Conservation (phyloP, 257 asterid species). For the Primulina tabacum region DNA sequence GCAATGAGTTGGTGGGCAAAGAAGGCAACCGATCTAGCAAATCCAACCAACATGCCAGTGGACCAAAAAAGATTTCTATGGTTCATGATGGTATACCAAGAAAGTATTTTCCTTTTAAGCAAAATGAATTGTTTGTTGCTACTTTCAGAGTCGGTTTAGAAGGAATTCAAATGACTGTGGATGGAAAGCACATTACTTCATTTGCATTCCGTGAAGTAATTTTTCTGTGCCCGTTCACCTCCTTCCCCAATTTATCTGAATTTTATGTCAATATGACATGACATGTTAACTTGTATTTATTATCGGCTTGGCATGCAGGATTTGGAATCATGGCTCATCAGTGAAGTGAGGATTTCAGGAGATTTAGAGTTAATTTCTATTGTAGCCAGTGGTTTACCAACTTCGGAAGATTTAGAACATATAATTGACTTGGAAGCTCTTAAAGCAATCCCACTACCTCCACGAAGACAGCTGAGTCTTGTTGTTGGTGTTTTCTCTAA, state of each 20-base stretch:
- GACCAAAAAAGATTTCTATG: slow-evolving; percentile 42
- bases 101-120: slow-evolving; percentile 87
- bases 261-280: slow-evolving; percentile 5
- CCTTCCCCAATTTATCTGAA: neutral
- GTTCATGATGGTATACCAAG: slow-evolving; percentile 58
- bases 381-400: slow-evolving; percentile 93
- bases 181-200: slow-evolving; percentile 90
- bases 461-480: slow-evolving; percentile 48
- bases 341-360: slow-evolving; percentile 86
- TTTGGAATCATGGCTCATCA: slow-evolving; percentile 95
- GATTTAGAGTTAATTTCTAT: slow-evolving; percentile 75
- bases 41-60: slow-evolving; percentile 38
- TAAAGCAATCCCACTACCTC: slow-evolving; percentile 63
- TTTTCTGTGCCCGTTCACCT: slow-evolving; percentile 19
- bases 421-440: slow-evolving; percentile 72
- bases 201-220: slow-evolving; percentile 91
- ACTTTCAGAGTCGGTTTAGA: slow-evolving; percentile 91
- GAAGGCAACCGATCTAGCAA: slow-evolving; percentile 45
- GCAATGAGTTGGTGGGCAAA: slow-evolving; percentile 84
- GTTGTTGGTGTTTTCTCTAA: slow-evolving; percentile 90
- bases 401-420: slow-evolving; percentile 91
- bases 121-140: slow-evolving; percentile 80
- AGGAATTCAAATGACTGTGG: slow-evolving; percentile 97
- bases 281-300: slow-evolving; percentile 1
- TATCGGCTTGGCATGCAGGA: slow-evolving; percentile 45